Conservation (phyloP, 805 yeast species). For the Metschnikowia hibisci region DNA sequence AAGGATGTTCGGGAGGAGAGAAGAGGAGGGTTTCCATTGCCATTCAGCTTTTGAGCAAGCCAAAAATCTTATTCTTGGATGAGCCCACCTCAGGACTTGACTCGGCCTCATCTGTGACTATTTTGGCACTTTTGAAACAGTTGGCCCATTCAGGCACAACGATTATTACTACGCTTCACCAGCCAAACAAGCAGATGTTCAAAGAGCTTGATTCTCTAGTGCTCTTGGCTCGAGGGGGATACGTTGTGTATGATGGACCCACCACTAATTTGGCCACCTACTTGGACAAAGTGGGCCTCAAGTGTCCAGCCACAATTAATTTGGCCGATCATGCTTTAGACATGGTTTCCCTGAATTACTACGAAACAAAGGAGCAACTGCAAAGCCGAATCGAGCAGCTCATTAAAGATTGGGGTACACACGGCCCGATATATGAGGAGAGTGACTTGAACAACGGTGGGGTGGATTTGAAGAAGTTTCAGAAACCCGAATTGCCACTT, state of each 20-base stretch:
- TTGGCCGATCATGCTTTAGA: conserved; percentile 76
- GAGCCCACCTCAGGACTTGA: conserved; percentile 92
- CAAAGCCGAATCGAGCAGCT: conserved; percentile 23
- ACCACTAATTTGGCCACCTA: conserved; percentile 44
- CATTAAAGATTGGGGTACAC: conserved; percentile 26
- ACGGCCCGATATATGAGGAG: conserved; percentile 29
- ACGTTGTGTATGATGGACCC: conserved; percentile 63
- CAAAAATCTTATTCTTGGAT: conserved; percentile 68
- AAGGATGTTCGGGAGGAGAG: conserved; percentile 51
- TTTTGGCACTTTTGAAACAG: conserved; percentile 54
- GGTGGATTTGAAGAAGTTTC: conserved; percentile 28
- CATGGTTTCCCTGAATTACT: conserved; percentile 47
- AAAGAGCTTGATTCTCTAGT: conserved; percentile 65
- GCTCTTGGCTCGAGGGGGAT: conserved; percentile 69
- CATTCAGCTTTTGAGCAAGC: conserved; percentile 67
- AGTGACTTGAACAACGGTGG: neutral
- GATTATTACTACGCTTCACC: conserved; percentile 73
- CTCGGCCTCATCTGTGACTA: conserved; percentile 69
- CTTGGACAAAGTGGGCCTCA: conserved; percentile 47
- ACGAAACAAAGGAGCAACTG: conserved; percentile 23
- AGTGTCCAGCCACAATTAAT: conserved; percentile 59
- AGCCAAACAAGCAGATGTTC: conserved; percentile 69
- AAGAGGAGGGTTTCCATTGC: conserved; percentile 82
- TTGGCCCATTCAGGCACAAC: conserved; percentile 66
- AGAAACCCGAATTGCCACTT: conserved; percentile 24